These are phyloP conservation scores for Otatea glauca DNA, from an alignment of 176 grass and related monocot species.

Conservation along the genomic window DNA sequence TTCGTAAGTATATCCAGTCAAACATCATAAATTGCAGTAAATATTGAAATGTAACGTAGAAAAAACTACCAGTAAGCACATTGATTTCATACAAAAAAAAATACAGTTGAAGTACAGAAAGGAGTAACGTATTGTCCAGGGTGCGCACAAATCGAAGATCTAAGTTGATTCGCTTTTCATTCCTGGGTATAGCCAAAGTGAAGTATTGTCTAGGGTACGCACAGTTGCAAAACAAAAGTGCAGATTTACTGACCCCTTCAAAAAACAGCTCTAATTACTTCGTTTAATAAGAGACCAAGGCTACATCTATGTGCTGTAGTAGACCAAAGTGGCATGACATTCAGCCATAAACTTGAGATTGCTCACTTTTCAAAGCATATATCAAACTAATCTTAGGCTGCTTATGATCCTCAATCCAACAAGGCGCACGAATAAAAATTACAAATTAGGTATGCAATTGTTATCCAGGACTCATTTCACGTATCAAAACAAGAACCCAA, in stretches of 20 bases:
- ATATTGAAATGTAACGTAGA: neutral
- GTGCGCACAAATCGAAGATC: neutral
- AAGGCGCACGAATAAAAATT: neutral
- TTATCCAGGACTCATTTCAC: neutral
- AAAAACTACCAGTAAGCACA: neutral
- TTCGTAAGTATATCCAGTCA: neutral
- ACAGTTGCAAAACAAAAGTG: neutral
- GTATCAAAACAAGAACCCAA: neutral
- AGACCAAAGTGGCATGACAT: neutral
- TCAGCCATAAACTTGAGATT: neutral
- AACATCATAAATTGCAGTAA: neutral
- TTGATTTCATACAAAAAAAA: neutral
- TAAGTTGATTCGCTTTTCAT: too few relatives aligned
- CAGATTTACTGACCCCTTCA: neutral
- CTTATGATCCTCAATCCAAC: neutral
- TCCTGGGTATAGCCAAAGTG: too few relatives aligned
- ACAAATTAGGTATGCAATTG: neutral
- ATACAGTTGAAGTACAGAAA: neutral
- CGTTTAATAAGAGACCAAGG: neutral
- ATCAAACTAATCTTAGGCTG: neutral
- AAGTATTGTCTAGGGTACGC: too few relatives aligned
- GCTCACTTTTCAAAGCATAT: neutral
- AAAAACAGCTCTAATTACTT: constrained; percentile 18
- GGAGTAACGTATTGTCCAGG: neutral
- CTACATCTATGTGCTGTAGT: neutral